Conservation (phyloP, 1,284 basidiomycete species). For the Leccinum griseonigrum region DNA sequence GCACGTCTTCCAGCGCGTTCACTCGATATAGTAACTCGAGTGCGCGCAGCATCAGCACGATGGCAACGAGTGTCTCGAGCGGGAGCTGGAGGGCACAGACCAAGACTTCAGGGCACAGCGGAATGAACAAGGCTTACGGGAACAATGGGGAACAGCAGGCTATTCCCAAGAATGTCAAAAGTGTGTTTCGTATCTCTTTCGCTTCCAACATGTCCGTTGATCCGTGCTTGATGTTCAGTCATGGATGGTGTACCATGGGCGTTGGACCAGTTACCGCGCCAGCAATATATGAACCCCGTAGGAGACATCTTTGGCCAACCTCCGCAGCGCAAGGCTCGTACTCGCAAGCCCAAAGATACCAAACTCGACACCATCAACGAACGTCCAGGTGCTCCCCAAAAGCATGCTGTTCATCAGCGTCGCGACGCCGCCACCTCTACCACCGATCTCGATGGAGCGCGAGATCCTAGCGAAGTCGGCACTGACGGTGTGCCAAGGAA, state of each 20-base stretch:
- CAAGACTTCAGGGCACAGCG: constrained; percentile 21
- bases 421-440: constrained; percentile 66
- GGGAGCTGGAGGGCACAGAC: constrained; percentile 53
- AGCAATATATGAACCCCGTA: constrained; percentile 55
- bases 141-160: constrained; percentile 28
- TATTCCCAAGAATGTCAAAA: constrained; percentile 75
- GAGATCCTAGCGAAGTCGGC: constrained; percentile 26
- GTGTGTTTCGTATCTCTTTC: constrained; percentile 44
- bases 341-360: constrained; percentile 61
- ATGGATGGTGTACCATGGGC: constrained; percentile 76
- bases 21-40: constrained; percentile 78
- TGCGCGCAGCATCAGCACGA: constrained; percentile 67
- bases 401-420: constrained; percentile 30
- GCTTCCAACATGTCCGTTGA: constrained; percentile 3
- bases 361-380: constrained; percentile 73
- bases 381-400: constrained; percentile 42
- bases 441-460: constrained; percentile 51
- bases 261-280: constrained; percentile 62
- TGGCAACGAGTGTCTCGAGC: constrained; percentile 71
- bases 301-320: constrained; percentile 62
- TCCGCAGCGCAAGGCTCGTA: constrained; percentile 60
- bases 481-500: constrained; percentile 60
- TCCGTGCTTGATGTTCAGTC: constrained; percentile 40
- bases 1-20: constrained; percentile 66
- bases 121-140: constrained; percentile 17